phyloP scores from a whole-genome alignment of 2,329 filamentous ascomycete species.

The Didymella keratinophila region DNA sequence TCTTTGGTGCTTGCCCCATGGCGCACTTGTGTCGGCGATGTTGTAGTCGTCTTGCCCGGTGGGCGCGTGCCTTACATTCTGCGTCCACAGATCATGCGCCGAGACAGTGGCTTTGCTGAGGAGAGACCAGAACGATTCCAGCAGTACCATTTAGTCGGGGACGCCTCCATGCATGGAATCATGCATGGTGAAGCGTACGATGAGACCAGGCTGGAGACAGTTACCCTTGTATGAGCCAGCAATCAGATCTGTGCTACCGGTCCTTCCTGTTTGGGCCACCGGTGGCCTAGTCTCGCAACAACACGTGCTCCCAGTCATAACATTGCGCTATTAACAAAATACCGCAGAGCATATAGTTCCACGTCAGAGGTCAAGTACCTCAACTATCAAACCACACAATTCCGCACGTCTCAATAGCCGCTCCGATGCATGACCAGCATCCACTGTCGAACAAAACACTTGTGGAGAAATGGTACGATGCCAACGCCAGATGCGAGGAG shows the following conservation, averaged over 20 bases:
- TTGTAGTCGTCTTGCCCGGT: not conserved
- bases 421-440: not conserved
- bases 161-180: constrained; percentile 2
- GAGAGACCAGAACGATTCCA: not conserved
- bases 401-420: not conserved
- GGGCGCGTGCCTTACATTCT: constrained; percentile 8
- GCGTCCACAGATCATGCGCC: not conserved
- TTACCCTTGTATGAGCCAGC: not conserved
- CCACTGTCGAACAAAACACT: not conserved
- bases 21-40: not conserved
- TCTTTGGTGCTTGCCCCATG: not conserved
- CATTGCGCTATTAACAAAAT: not conserved
- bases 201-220: not conserved
- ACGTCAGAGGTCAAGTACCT: not conserved
- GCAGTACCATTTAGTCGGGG: constrained; percentile 3
- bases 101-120: not conserved
- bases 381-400: too few relatives aligned
- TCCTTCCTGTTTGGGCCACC: not conserved
- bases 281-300: not conserved
- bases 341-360: not conserved
- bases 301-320: not conserved
- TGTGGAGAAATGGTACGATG: not conserved
- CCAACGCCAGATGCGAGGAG: not conserved
- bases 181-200: constrained; percentile 2
- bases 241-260: not conserved